These are phyloP conservation scores for Microbotryum silenes-acaulis DNA, from an alignment of 1,284 basidiomycete species.

Conservation along the genomic window DNA sequence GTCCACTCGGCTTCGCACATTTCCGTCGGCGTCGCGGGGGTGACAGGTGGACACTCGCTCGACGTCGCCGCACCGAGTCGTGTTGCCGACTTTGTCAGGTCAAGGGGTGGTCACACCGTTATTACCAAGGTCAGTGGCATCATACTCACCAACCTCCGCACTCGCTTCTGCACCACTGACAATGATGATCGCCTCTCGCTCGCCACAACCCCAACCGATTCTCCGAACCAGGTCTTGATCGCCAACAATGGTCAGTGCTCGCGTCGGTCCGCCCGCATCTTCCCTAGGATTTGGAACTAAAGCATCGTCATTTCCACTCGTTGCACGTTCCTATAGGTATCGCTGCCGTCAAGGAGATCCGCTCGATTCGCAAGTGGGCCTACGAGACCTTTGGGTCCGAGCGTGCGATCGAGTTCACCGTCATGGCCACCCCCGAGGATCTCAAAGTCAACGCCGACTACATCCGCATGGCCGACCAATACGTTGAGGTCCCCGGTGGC, in stretches of 20 bases:
- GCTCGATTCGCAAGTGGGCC: conserved; percentile 98
- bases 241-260: conserved; percentile 80
- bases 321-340: conserved; percentile 54
- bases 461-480: conserved; percentile 99
- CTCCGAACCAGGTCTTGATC: conserved; percentile 66
- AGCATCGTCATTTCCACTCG: not conserved
- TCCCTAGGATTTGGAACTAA: not conserved
- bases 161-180: conserved; percentile 2
- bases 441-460: conserved; percentile 94
- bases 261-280: not conserved
- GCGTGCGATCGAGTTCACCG: conserved; percentile 93
- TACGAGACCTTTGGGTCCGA: conserved; percentile 98
- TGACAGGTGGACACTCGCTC: conserved; percentile 79
- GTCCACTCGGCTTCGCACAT: too few species aligned
- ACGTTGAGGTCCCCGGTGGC: conserved; percentile 97
- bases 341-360: conserved; percentile 97
- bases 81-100: conserved; percentile 85
- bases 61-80: conserved; percentile 70
- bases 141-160: not conserved
- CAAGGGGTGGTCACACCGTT: conserved; percentile 90
- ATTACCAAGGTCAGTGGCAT: conserved; percentile 76
- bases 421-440: conserved; percentile 99
- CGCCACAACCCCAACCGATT: not conserved
- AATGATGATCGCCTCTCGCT: conserved; percentile 1
- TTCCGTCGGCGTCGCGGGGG: not conserved